Evolutionary conservation across 768 basidiomycete genomes (phyloP).

Genomic region (Lactarius tabidus): DNA sequence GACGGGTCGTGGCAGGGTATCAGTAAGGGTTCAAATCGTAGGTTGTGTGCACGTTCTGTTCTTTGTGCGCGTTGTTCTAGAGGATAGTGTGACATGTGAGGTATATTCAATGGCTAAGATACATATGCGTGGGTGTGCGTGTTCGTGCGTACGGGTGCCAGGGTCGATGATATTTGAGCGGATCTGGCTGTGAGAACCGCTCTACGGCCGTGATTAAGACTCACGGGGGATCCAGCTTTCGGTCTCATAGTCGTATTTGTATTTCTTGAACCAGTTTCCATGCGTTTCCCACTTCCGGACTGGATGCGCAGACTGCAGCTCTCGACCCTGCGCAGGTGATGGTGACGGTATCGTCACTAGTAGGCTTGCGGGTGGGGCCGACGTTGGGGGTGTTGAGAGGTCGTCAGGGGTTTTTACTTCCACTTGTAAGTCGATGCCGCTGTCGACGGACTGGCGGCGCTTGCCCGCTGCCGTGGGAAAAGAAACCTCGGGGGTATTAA

Average conservation of each 20-base stretch:
- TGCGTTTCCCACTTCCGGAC: not conserved
- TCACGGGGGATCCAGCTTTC: not conserved
- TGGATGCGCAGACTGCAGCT: not conserved
- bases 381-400: not conserved
- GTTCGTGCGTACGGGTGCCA: not conserved
- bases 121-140: not conserved
- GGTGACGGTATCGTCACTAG: not conserved
- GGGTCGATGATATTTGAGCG: not conserved
- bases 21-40: no score
- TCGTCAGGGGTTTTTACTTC: not conserved
- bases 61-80: not conserved
- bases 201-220: not conserved
- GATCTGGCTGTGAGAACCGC: not conserved
- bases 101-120: not conserved
- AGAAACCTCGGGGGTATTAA: not conserved
- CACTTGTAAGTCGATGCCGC: not conserved
- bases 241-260: not conserved
- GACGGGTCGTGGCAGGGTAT: no score
- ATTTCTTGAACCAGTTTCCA: not conserved
- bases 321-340: not conserved
- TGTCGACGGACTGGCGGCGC: not conserved
- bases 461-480: not conserved
- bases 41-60: not conserved
- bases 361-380: not conserved
- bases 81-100: not conserved